Evolutionary conservation across 169 alveolate genomes (phyloP), one percentile per base, ranked within the genome.

Genomic region (Eimeria zaria): DNA sequence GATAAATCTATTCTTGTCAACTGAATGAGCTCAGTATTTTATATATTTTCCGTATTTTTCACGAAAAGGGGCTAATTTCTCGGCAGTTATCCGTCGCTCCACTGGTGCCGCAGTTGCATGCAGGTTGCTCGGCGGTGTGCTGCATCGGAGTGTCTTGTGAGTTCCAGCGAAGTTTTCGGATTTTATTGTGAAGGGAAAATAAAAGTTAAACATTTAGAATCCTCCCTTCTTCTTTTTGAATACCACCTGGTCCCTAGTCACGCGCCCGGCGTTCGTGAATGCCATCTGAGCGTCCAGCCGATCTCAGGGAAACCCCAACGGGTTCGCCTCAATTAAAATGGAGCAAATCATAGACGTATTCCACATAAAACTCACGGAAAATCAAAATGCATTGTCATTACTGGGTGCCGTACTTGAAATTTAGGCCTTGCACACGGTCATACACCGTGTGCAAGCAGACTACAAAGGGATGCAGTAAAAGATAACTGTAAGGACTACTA

Each of bases 41-140:
- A 11, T 69, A 69, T 3, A 69, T 33, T 33, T 69, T 11, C 11
- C 4, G 74, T 33, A 14, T 69, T 33, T 69, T 33, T 6, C 78
- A n/a, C 0, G 5, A 33, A 33, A 33, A 2, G 33, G 78, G 27
- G 4, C 11, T 48, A 33, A 30, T 33, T 33, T 22, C 44, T 20
- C 16, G 7, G 58, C 85, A 39, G 62, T 6, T 20, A 58, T 3
- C 58, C 85, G 16, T 3, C 41, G 2, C 85, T 74, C 85, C 85
- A 74, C 85, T 74, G 85, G 85, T 74, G 85, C 85, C 60, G 53
- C 85, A 20, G 85, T 2, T 62, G 85, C 85, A 74, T 74, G 85
- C 85, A 46, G 58, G 62, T 20, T 74, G 85, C 85, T 74, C 85
- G 39, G 85, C 55, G 39, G 78, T 69, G 46, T 69, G 78, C 78